Percentiles rank a stretch among this genome's conserved stretches.
Evolutionary conservation across 768 basidiomycete species (phyloP).

Genomic region (Rhizopogon vulgaris): DNA sequence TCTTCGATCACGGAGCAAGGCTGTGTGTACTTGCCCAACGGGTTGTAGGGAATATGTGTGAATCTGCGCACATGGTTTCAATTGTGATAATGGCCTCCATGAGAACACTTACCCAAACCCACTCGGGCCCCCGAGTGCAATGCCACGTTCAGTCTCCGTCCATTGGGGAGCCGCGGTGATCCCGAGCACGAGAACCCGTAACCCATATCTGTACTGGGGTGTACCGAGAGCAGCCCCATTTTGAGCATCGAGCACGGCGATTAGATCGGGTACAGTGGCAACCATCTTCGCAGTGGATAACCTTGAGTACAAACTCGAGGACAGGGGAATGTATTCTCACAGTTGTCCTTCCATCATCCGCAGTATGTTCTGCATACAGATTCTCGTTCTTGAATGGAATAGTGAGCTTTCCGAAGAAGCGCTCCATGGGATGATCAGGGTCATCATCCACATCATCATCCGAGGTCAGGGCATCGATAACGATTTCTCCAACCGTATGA

Average conservation of each 20-base stretch:
- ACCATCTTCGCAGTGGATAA: constrained; percentile 30
- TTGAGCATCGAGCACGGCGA: constrained; percentile 57
- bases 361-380: constrained; percentile 39
- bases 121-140: constrained; percentile 44
- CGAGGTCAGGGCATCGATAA: constrained; percentile 22
- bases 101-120: constrained; percentile 42
- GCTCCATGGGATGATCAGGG: constrained; percentile 9
- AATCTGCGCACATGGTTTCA: constrained; percentile 16
- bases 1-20: constrained; percentile 44
- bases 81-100: not conserved
- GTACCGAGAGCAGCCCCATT: constrained; percentile 58
- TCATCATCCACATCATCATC: constrained; percentile 25
- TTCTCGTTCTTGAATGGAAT: constrained; percentile 66
- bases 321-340: constrained; percentile 5
- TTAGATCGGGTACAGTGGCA: constrained; percentile 60
- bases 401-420: constrained; percentile 28
- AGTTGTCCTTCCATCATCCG: constrained; percentile 20
- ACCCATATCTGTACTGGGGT: constrained; percentile 55
- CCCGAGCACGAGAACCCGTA: constrained; percentile 48
- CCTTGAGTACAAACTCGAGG: not conserved
- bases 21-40: constrained; percentile 35
- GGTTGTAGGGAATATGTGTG: constrained; percentile 27
- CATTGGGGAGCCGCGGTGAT: constrained; percentile 48
- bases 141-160: constrained; percentile 42
- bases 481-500: constrained; percentile 33